Conservation (phyloP, 163 green algal genomes). For the Chlamydomonas reinhardtii region DNA sequence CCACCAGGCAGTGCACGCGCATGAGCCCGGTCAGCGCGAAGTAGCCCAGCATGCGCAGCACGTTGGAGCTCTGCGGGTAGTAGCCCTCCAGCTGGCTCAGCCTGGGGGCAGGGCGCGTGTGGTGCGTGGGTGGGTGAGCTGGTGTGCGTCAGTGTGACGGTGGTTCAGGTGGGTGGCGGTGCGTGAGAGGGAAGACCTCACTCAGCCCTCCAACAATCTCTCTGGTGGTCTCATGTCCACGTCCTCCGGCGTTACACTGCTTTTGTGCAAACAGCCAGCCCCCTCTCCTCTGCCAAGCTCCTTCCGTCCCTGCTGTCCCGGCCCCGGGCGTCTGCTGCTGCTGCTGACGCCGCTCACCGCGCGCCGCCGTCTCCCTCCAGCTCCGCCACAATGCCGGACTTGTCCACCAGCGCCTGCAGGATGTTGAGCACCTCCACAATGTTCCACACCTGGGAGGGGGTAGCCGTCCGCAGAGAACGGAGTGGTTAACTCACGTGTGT, state of each 20-base stretch:
- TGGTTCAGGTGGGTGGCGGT: too few relatives aligned
- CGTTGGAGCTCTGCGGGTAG: conserved; percentile 88
- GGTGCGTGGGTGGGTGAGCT: background rate
- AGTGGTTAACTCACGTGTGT: too few relatives aligned
- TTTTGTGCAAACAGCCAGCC: too few relatives aligned
- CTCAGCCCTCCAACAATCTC: too few relatives aligned
- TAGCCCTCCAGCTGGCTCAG: conserved; percentile 79
- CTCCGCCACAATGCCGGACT: conserved; percentile 81
- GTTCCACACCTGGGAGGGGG: conserved; percentile 85
- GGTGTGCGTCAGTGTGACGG: too few relatives aligned
- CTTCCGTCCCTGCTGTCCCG: too few relatives aligned
- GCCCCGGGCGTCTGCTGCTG: too few relatives aligned
- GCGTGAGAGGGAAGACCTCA: too few relatives aligned
- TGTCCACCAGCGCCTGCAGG: conserved; percentile 94
- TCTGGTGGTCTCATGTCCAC: too few relatives aligned
- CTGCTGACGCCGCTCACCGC: conserved; percentile 35
- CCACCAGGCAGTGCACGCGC: conserved; percentile 93
- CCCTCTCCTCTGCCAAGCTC: too few relatives aligned
- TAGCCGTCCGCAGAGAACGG: too few relatives aligned
- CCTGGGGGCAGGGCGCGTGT: background rate
- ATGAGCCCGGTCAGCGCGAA: conserved; percentile 94
- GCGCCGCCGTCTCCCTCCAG: conserved; percentile 75
- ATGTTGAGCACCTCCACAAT: conserved; percentile 91
- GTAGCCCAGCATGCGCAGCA: conserved; percentile 97
- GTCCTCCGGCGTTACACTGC: too few relatives aligned